Evolutionary conservation across 495 filamentous ascomycete genomes (phyloP).

Genomic region (Talaromyces proteolyticus): DNA sequence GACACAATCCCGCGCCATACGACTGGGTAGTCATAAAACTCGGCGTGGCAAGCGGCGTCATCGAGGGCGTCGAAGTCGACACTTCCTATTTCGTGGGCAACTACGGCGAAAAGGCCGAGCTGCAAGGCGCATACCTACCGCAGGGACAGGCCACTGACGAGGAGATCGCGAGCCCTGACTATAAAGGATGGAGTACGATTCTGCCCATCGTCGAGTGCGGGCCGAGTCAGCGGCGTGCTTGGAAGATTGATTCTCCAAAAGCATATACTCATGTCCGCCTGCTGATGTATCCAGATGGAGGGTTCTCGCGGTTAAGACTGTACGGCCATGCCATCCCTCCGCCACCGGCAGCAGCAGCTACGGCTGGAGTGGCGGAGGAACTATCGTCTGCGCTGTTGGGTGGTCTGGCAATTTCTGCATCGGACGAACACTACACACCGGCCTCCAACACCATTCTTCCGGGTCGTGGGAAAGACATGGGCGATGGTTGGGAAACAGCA

Average conservation of each 20-base stretch:
- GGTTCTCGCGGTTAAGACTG: constrained; percentile 81
- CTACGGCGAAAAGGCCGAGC: constrained; percentile 73
- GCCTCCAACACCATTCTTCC: constrained; percentile 80
- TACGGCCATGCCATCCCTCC: constrained; percentile 65
- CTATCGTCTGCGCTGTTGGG: constrained; percentile 79
- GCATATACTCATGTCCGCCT: constrained; percentile 81
- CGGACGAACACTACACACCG: constrained; percentile 81
- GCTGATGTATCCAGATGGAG: constrained; percentile 90
- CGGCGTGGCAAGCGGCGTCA: constrained; percentile 68
- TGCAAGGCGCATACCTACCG: constrained; percentile 67
- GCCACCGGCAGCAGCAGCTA: constrained; percentile 2
- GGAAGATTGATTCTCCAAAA: constrained; percentile 59
- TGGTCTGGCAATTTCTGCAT: constrained; percentile 67
- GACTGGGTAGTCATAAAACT: constrained; percentile 83
- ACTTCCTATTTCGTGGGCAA: constrained; percentile 86
- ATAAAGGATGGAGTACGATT: constrained; percentile 65
- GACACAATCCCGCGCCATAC: constrained; percentile 72
- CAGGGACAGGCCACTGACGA: constrained; percentile 51
- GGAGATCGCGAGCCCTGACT: constrained; percentile 53
- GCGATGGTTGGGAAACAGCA: constrained; percentile 92
- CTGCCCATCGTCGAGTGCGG: constrained; percentile 66
- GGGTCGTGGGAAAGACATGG: constrained; percentile 85
- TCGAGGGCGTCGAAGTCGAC: constrained; percentile 80
- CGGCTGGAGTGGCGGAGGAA: constrained; percentile 58
- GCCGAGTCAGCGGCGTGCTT: constrained; percentile 69